phyloP scores from a whole-genome alignment of 345 rosid species.

The Theobroma cacao region DNA sequence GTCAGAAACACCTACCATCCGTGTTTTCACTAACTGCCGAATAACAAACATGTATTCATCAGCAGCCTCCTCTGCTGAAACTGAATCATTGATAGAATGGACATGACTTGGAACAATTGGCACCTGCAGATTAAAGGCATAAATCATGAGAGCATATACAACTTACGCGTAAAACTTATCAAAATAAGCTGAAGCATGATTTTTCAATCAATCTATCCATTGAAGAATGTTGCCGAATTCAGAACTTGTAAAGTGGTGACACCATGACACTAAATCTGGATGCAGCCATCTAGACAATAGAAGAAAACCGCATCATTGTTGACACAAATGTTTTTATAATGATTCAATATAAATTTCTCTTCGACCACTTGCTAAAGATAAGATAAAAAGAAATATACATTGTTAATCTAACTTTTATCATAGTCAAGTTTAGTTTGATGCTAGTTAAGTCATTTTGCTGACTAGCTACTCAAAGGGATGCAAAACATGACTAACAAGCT shows the following conservation, averaged over 20 bases:
- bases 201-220: background rate
- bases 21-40: constrained; percentile 66
- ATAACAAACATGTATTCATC: constrained; percentile 66
- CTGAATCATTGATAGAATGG: constrained; percentile 73
- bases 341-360: background rate
- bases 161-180: background rate
- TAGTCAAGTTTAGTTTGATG: background rate
- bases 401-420: background rate
- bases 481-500: background rate
- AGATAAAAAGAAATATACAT: background rate
- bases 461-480: background rate
- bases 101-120: constrained; percentile 73
- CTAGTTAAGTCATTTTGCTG: background rate
- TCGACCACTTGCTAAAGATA: background rate
- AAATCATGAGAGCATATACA: constrained; percentile 1
- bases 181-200: background rate
- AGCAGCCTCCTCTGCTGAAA: constrained; percentile 84
- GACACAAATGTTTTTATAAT: background rate
- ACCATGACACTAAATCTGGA: background rate
- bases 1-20: constrained; percentile 64
- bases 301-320: background rate
- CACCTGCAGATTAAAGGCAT: constrained; percentile 43
- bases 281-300: background rate
- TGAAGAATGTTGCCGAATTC: background rate
- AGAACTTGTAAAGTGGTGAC: background rate